Conservation (phyloP, 108 stramenopile genomes). For the Cyclotella baltica region DNA sequence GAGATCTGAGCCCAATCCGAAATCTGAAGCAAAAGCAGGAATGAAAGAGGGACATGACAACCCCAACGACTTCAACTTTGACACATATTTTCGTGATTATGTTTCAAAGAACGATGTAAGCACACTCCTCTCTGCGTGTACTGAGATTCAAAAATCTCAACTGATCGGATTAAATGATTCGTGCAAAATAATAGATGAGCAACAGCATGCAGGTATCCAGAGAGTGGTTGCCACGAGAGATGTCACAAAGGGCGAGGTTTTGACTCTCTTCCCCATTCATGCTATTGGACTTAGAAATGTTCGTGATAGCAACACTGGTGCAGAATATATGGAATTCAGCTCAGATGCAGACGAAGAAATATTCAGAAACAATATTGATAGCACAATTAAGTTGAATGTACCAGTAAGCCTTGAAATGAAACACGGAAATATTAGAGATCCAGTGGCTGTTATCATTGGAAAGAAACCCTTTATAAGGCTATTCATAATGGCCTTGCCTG, state of each 20-base stretch:
- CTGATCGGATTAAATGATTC: background rate
- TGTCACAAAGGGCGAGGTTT: background rate
- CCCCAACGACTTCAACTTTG: no score
- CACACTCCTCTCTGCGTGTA: background rate
- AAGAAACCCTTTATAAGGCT: background rate
- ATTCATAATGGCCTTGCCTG: background rate
- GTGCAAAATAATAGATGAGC: background rate
- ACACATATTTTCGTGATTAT: background rate
- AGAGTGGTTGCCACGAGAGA: background rate
- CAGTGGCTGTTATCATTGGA: background rate
- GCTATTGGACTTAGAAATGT: background rate
- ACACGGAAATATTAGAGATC: background rate
- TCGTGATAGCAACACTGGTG: background rate
- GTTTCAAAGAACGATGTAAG: background rate
- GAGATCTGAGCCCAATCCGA: no score
- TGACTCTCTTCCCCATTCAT: background rate
- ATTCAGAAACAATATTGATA: background rate
- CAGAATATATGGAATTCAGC: background rate
- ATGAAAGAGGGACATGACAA: no score
- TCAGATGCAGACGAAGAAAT: background rate
- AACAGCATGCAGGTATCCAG: background rate
- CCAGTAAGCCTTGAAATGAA: background rate
- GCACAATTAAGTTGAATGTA: background rate
- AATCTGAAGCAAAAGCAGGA: background rate
- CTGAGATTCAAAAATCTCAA: slow-evolving; percentile 6